Percentiles rank a stretch among this genome's conserved stretches.
These are phyloP conservation scores for Phytophthora colocasiae DNA, from an alignment of 352 stramenopile species.

Conservation along the genomic window DNA sequence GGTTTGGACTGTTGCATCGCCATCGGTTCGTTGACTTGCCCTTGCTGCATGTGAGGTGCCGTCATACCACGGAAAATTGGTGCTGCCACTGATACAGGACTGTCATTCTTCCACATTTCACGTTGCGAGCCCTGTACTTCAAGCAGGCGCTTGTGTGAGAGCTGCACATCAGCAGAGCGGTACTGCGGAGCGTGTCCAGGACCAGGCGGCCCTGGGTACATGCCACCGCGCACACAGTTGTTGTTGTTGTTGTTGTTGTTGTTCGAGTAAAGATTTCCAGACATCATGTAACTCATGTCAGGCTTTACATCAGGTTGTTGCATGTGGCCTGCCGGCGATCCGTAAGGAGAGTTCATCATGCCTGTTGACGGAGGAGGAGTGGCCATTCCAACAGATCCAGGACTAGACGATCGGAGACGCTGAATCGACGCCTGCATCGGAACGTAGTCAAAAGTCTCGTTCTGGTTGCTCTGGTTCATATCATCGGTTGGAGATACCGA, in stretches of 20 bases:
- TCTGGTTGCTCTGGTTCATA: constrained; percentile 42
- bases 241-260: constrained; percentile 1
- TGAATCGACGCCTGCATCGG: constrained; percentile 48
- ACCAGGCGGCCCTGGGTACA: constrained; percentile 28
- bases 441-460: constrained; percentile 58
- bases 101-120: constrained; percentile 71
- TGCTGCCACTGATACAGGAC: constrained; percentile 67
- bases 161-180: constrained; percentile 40
- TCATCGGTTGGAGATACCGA: constrained; percentile 31
- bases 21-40: constrained; percentile 36
- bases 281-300: constrained; percentile 43
- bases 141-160: constrained; percentile 64
- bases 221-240: constrained; percentile 29
- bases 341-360: constrained; percentile 51
- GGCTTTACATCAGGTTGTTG: constrained; percentile 42
- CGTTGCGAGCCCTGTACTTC: constrained; percentile 62
- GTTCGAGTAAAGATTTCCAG: constrained; percentile 34
- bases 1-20: constrained; percentile 47
- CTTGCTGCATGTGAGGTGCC: constrained; percentile 39
- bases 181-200: constrained; percentile 37
- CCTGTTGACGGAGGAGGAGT: constrained; percentile 35
- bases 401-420: constrained; percentile 35
- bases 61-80: constrained; percentile 58
- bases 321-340: constrained; percentile 43
- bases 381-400: constrained; percentile 35